Conservation (phyloP, 768 basidiomycete species). For the Kwoniella dendrophila region DNA sequence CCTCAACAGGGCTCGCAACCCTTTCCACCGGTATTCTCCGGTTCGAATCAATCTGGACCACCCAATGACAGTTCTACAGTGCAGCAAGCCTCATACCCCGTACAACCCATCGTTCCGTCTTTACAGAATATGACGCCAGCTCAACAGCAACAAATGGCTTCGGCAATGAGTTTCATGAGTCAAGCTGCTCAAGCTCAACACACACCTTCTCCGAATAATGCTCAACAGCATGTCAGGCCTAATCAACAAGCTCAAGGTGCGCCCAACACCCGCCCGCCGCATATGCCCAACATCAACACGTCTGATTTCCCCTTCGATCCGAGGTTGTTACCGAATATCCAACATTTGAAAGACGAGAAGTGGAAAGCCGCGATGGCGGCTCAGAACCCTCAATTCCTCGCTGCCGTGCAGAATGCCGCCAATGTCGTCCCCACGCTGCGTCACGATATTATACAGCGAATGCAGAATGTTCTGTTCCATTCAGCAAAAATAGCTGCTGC, state of each 20-base stretch:
- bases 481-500: constrained; percentile 19
- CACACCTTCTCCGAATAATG: neutral
- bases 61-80: constrained; percentile 7
- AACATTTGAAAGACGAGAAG: constrained; percentile 25
- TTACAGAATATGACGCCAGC: constrained; percentile 27
- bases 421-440: constrained; percentile 27
- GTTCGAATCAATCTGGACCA: constrained; percentile 4
- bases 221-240: constrained; percentile 9
- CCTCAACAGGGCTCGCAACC: constrained; percentile 13
- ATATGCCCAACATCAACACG: constrained; percentile 34
- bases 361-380: constrained; percentile 31
- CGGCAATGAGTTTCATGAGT: constrained; percentile 35
- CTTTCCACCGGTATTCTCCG: constrained; percentile 3
- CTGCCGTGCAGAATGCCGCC: constrained; percentile 25
- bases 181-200: constrained; percentile 34
- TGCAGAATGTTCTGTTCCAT: constrained; percentile 33
- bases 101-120: constrained; percentile 16
- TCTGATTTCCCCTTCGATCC: constrained; percentile 53
- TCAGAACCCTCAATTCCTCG: constrained; percentile 35
- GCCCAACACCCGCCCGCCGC: constrained; percentile 20
- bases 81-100: constrained; percentile 11
- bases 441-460: constrained; percentile 37
- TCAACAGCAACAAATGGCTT: constrained; percentile 40
- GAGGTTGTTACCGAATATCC: constrained; percentile 34
- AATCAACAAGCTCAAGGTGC: constrained; percentile 8